Evolutionary conservation across 2,329 filamentous ascomycete genomes (phyloP), one percentile per base, ranked within the genome.

Genomic region (Ilyonectria sp.): DNA sequence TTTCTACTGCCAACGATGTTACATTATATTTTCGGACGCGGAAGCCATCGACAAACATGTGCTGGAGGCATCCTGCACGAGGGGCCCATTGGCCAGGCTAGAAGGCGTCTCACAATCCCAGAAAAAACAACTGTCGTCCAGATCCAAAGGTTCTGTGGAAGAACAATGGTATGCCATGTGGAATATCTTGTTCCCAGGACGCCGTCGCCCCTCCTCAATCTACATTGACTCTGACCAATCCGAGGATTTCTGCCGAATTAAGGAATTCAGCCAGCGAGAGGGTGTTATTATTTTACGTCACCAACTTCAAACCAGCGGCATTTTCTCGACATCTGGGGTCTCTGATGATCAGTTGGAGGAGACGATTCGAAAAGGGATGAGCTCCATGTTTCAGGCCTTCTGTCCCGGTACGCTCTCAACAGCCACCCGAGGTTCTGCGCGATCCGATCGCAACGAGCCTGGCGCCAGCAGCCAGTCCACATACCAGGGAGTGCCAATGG

Each of bases 121-220:
- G 15, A 40, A 17, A 2, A 40, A 7, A 2, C 4, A 31, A 13
- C 21, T 63, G 2, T n/a, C 52, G 1, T 1, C 21, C 3, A 63
- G 53, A 23, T 37, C 29, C 1, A 56, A 31, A 7, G 52, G 43
- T 2, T 21, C 60, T 2, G 7, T 17, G 6, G 52, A 57, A 19
- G 29, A 56, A 15, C 60, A 63, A 31, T 63, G 60, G 60, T 52
- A 40, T 57, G 29, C n/a, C 33, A 50, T 63, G 1, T 63, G 53
- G 60, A 10, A 23, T 10, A 17, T 49, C 8, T 49, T 49, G 6
- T 49, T 49, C 19, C n/a, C 10, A 7, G n/a, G 15, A 11, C n/a
- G 21, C 10, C 46, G 9, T 2, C 8, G 7, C 6, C 46, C 46
- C 46, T 26, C 46, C 2, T 49, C 46, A 13, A 49, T 49, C 6